phyloP scores from a whole-genome alignment of 441 rosid species.

The Pelargonium cotyledonis region DNA sequence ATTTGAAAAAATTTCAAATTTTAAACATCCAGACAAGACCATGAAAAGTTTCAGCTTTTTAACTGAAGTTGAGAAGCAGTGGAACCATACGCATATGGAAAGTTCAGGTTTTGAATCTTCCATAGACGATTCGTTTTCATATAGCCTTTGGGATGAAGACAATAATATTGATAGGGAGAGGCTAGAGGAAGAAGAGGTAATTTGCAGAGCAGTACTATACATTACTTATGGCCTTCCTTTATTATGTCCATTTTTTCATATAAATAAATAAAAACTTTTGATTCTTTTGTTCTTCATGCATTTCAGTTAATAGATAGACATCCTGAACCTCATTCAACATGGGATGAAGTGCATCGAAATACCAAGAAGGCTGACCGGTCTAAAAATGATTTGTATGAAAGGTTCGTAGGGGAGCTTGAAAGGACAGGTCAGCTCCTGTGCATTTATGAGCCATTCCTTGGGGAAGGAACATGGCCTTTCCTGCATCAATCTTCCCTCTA shows the following conservation, averaged over 20 bases:
- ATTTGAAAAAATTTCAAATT: constrained; percentile 42
- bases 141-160: constrained; percentile 82
- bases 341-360: constrained; percentile 92
- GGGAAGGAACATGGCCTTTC: constrained; percentile 95
- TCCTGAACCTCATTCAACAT: constrained; percentile 70
- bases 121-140: constrained; percentile 56
- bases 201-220: constrained; percentile 11
- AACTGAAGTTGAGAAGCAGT: constrained; percentile 54
- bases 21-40: constrained; percentile 34
- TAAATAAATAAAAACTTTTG: neutral
- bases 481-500: constrained; percentile 72
- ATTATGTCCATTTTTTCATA: neutral
- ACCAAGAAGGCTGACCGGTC: constrained; percentile 76
- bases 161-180: constrained; percentile 48
- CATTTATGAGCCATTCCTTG: constrained; percentile 89
- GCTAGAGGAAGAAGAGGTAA: constrained; percentile 89
- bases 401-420: constrained; percentile 87
- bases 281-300: neutral
- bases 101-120: constrained; percentile 27
- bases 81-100: constrained; percentile 52
- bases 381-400: constrained; percentile 80
- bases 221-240: constrained; percentile 2
- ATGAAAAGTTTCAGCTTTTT: constrained; percentile 51
- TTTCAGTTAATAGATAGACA: constrained; percentile 68
- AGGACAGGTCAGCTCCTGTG: constrained; percentile 86